phyloP scores from a whole-genome alignment of 148 eudicot species.

The Mesembryanthemum crystallinum region DNA sequence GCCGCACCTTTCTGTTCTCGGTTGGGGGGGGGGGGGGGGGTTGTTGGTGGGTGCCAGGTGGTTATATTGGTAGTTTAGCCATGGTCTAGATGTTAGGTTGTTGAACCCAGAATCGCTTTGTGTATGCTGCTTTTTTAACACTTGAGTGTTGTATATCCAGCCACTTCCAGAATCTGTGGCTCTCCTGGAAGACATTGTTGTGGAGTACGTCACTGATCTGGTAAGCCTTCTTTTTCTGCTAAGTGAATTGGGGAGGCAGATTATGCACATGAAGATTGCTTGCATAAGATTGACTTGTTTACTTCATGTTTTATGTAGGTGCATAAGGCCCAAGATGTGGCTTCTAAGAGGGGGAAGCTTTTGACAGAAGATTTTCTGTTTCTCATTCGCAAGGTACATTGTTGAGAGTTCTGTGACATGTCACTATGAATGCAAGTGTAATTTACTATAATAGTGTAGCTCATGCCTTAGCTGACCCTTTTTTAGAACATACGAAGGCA shows the following conservation, averaged over 20 bases:
- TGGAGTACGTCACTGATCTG: conserved; percentile 93
- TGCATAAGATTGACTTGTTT: not conserved
- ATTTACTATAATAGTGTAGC: not conserved
- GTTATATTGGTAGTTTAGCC: not conserved
- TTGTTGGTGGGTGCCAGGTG: no score
- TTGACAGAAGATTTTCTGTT: conserved; percentile 87
- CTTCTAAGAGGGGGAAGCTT: conserved; percentile 80
- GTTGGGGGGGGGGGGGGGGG: no score
- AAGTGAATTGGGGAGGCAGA: not conserved
- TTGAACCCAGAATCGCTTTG: not conserved
- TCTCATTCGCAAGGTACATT: conserved; percentile 76
- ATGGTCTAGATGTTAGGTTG: not conserved
- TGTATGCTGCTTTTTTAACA: conserved; percentile 5
- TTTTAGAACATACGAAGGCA: not conserved
- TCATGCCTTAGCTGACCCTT: not conserved
- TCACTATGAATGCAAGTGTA: not conserved
- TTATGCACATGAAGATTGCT: not conserved
- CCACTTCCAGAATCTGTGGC: conserved; percentile 95
- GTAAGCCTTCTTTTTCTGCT: conserved; percentile 39
- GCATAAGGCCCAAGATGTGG: conserved; percentile 87
- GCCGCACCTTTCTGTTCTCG: not conserved
- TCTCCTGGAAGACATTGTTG: conserved; percentile 93
- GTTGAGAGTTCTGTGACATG: not conserved
- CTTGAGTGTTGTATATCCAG: conserved; percentile 41
- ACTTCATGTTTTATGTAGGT: conserved; percentile 47